Evolutionary conservation across 2,329 filamentous ascomycete species (phyloP).

Genomic region (Stachybotrys chartarum): DNA sequence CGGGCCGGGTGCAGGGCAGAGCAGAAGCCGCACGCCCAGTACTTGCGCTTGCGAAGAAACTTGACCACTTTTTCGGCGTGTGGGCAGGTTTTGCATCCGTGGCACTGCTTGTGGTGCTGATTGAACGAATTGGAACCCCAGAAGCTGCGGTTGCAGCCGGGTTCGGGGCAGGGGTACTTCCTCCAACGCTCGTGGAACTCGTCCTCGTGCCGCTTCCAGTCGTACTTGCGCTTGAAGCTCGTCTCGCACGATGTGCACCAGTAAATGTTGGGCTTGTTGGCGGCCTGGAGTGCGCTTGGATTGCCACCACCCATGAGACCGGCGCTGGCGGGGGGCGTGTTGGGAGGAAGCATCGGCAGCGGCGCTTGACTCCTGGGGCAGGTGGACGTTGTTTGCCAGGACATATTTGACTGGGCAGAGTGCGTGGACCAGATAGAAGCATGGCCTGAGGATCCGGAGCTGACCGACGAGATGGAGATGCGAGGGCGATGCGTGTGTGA

Average conservation of each 20-base stretch:
- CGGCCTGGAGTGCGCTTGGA: conserved; percentile 23
- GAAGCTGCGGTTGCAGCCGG: conserved; percentile 58
- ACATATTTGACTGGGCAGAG: conserved; percentile 30
- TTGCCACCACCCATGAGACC: conserved; percentile 7
- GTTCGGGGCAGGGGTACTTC: conserved; percentile 59
- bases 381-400: conserved; percentile 28
- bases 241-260: conserved; percentile 56
- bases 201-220: conserved; percentile 64
- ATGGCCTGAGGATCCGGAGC: conserved; percentile 41
- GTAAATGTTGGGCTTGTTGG: conserved; percentile 39
- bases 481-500: conserved; percentile 29
- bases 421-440: conserved; percentile 38
- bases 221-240: conserved; percentile 60
- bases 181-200: conserved; percentile 63
- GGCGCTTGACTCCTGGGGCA: conserved; percentile 27
- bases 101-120: conserved; percentile 59
- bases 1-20: conserved; percentile 54
- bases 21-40: conserved; percentile 65
- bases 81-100: conserved; percentile 57
- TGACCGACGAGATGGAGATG: conserved; percentile 42
- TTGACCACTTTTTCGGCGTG: conserved; percentile 58
- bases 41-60: conserved; percentile 56
- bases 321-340: conserved; percentile 15
- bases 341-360: conserved; percentile 26
- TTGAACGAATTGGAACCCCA: conserved; percentile 63